Conservation (phyloP, 2,329 filamentous ascomycete genomes). For the Penicillium occitanis region DNA sequence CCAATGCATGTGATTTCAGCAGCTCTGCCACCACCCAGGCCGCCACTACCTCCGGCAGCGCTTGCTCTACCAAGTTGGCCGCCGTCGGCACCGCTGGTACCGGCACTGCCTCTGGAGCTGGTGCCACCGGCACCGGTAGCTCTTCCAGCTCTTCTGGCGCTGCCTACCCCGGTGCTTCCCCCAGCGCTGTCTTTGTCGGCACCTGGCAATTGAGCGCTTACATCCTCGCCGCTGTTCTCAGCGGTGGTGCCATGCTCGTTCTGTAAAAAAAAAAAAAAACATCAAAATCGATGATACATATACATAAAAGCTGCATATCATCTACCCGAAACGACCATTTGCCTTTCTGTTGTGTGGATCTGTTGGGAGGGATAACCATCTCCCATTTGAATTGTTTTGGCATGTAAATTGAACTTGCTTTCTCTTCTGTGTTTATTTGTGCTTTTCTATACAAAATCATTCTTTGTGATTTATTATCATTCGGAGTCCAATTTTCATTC, state of each 20-base stretch:
- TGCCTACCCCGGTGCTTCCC: constrained; percentile 31
- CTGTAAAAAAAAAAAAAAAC: constrained; percentile 35
- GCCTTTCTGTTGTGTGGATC: constrained; percentile 3
- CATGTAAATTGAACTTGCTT: constrained; percentile 2
- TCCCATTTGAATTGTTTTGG: background rate
- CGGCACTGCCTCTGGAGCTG: constrained; percentile 40
- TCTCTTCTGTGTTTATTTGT: constrained; percentile 1
- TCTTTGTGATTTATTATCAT: constrained; percentile 2
- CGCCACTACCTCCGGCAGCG: constrained; percentile 33
- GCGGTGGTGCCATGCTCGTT: constrained; percentile 50
- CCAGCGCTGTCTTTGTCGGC: constrained; percentile 42
- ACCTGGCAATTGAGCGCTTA: constrained; percentile 46
- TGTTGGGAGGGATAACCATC: background rate
- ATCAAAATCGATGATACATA: constrained; percentile 1
- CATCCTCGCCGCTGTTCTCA: constrained; percentile 43
- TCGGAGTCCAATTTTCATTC: constrained; percentile 3
- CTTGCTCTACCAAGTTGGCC: constrained; percentile 38
- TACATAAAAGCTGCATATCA: constrained; percentile 1
- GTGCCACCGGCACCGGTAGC: constrained; percentile 40
- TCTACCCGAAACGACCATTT: constrained; percentile 12
- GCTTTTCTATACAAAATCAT: background rate
- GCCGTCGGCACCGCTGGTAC: constrained; percentile 44
- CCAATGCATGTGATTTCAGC: constrained; percentile 47
- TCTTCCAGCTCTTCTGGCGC: constrained; percentile 37
- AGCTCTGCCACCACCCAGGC: constrained; percentile 42